Evolutionary conservation across 192 early-diverging fungal genomes (phyloP).

Genomic region (Podila epicladia): DNA sequence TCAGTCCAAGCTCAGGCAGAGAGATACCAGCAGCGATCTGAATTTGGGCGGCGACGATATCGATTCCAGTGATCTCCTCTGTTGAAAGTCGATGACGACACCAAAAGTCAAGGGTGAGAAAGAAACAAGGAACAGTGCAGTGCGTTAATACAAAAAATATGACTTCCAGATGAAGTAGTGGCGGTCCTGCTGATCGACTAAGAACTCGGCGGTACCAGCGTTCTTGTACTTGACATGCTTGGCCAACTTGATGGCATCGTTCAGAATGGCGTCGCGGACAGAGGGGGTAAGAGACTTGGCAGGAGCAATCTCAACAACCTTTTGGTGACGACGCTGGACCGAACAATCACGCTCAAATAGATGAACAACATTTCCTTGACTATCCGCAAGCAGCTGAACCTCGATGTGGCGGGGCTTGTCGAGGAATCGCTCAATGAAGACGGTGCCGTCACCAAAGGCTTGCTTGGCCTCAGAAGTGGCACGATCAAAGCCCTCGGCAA

Average conservation of each 20-base stretch:
- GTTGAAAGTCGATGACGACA: not conserved
- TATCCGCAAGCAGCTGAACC: conserved; percentile 93
- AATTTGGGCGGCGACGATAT: conserved; percentile 93
- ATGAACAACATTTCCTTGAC: conserved; percentile 87
- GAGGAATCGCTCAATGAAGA: conserved; percentile 94
- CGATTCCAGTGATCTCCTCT: conserved; percentile 96
- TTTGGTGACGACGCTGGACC: conserved; percentile 97
- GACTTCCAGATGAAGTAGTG: conserved; percentile 81
- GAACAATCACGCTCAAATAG: conserved; percentile 97
- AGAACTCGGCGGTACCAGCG: conserved; percentile 97
- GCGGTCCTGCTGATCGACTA: conserved; percentile 85
- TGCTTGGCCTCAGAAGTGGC: conserved; percentile 89
- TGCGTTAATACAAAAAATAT: too few species aligned
- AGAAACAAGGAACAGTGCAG: too few species aligned
- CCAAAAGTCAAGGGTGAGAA: not conserved
- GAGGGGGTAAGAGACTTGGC: conserved; percentile 74
- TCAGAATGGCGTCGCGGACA: conserved; percentile 81
- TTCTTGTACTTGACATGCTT: conserved; percentile 90
- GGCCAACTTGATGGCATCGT: conserved; percentile 93
- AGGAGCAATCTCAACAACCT: conserved; percentile 94
- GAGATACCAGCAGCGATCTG: conserved; percentile 92
- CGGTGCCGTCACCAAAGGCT: conserved; percentile 96
- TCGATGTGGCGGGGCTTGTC: conserved; percentile 96
- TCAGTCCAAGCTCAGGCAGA: conserved; percentile 80
- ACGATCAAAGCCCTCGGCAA: conserved; percentile 84